Percentiles rank a stretch among this genome's conserved stretches.
phyloP scores from a whole-genome alignment of 1,284 basidiomycete species.

The Golubevia pallescens region DNA sequence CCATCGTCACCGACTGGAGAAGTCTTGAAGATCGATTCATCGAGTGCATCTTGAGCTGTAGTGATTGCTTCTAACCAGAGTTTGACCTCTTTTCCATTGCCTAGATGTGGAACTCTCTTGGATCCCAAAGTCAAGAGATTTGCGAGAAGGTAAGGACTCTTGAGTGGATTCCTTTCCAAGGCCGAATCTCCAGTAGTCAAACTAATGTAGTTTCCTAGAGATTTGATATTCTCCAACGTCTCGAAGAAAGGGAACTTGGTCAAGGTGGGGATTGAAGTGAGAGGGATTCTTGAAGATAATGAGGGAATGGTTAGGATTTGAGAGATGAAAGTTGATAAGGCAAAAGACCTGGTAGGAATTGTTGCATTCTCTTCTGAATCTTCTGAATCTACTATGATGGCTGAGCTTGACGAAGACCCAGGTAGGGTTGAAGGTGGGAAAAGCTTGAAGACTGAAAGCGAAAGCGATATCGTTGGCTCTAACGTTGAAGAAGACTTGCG shows the following conservation, averaged over 20 bases:
- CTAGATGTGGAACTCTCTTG: conserved; percentile 31
- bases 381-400: background rate
- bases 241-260: conserved; percentile 39
- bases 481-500: conserved; percentile 7
- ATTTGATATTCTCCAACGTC: conserved; percentile 23
- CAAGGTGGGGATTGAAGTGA: conserved; percentile 29
- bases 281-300: conserved; percentile 30
- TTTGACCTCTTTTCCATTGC: conserved; percentile 16
- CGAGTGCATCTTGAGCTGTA: conserved; percentile 39
- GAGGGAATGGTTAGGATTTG: conserved; percentile 30
- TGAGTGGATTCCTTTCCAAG: conserved; percentile 10
- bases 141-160: conserved; percentile 33
- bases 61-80: conserved; percentile 43
- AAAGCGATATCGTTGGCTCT: background rate
- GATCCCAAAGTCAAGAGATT: conserved; percentile 39
- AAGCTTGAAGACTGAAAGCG: background rate
- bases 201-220: background rate
- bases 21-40: conserved; percentile 9
- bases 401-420: background rate
- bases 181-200: conserved; percentile 10
- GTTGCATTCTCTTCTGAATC: background rate
- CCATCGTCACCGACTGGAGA: background rate
- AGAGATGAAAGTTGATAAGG: conserved; percentile 21
- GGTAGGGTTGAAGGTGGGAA: background rate
- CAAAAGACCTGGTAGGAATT: background rate